Evolutionary conservation across 495 filamentous ascomycete genomes (phyloP), one percentile per base, ranked within the genome.

Genomic region (Schizothecium vesticola): DNA sequence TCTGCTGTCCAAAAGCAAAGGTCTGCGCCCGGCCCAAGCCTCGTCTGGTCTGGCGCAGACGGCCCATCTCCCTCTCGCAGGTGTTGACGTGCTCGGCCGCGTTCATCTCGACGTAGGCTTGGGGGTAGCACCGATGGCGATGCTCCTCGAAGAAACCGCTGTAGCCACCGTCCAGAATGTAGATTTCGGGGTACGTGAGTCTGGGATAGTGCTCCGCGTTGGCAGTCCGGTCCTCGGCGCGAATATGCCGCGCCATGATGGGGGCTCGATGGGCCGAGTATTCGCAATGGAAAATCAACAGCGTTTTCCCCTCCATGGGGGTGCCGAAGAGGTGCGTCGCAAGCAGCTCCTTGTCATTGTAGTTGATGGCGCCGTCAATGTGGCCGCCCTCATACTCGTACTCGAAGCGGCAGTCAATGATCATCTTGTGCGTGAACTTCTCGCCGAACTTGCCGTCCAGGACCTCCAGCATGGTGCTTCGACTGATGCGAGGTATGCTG

Each of bases 341-440:
- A 67, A 99, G 82, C 31, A 87, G 77, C 70, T 98, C 94, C 79
- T 97, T 98, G 79, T 97, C 92, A 75, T 97, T 97, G 81, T 91
- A 92, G 80, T 99, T 99, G 73, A 96, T 80, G 33, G 96, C 96
- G 0, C 91, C 91, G 61, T 91, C 85, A 69, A 99, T 97, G 75
- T 99, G 96, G 21, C 96, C 96, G 58, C 96, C 96, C 31, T 96
- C 89, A 77, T 94, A 99, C 79, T 99, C 96, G 77, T 98, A 99
- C 79, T 98, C 96, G 76, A 99, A 99, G 12, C 95, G 91, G 75
- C 96, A 99, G 74, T 99, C 96, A 63, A 99, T 88, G 71, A 99
- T 82, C 77, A 95, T 84, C 69, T 90, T 88, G 68, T 92, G 85
- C 63, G 91, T 88, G 73, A 89, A 98, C 2, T 85, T 72, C 19